Evolutionary conservation across 371 early-diverging fungal genomes (phyloP), one percentile per base, ranked within the genome.

Genomic region (Paraphysoderma sedebokerense): DNA sequence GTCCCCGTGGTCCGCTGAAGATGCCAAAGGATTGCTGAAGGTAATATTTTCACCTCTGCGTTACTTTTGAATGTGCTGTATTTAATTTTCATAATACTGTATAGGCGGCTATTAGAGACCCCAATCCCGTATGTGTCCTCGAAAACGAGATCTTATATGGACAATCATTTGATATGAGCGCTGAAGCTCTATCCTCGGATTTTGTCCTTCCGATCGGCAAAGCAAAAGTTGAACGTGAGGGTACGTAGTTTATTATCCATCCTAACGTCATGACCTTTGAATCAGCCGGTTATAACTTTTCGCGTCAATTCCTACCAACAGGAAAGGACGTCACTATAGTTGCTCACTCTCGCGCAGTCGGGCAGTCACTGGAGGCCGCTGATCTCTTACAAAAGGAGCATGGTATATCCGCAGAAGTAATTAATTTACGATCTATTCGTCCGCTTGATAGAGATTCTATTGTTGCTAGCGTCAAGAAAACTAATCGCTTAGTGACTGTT

Each of bases 141-240:
- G 99, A 99, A 68, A 98, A 95, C 77, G 98, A 99, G 74, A 71
- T 98, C 53, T 82, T 98, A 81, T 99, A 99, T 62, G 92, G 95
- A 55, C 62, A 72, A 40, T 72, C 79, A 45, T 92, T 92, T 70
- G 81, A 84, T 46, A 76, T 87, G 58, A 76, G 80, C 42, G 75
- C 81, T 47, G 88, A 81, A 53, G 85, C 83, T 15, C 61, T 87
- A 56, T 72, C 75, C 56, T 65, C 70, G 47, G 92, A 96, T 64
- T 96, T 91, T 67, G 82, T 92, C 4, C 41, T 95, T 28, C 83
- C 82, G 49, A 85, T 97, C 55, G 98, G 95, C 56, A 93, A 97
- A 78, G 96, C 96, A 58, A 90, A 97, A 76, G 67, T 92, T 54
- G 91, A 89, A 62, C 76, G 79, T 55, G 87, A 82, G 66, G 91